Base-by-base conservation (phyloP, 768 basidiomycete species). In the Mycena alexandri region DNA sequence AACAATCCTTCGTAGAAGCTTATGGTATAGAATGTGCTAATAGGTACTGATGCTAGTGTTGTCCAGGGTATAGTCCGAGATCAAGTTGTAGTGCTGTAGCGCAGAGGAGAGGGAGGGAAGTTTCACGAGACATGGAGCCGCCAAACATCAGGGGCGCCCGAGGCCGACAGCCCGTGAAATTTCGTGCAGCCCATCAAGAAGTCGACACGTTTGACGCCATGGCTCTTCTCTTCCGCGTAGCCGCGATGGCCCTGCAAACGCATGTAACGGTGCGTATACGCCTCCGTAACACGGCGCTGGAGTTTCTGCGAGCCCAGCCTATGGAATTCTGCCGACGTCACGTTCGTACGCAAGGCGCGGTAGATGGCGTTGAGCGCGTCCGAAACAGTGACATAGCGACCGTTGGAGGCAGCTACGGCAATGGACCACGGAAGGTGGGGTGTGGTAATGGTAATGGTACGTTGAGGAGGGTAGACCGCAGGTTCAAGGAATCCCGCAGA, bases 121-220 rank as follows among this genome's bases (percentile, higher is more conserved):
- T 11, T 22, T 61, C 38, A 63, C n/a, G 47, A 47, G 17, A 63
- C 17, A 34, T 63, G 53, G 5, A 63, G 34, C 9, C 47, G 54
- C 63, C 63, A 63, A 21, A 63, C 54, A 36, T 56, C 54, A 21
- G 54, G 29, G 6, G 29, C 22, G 17, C 36, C 16, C 4, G 61
- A 34, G n/a, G 63, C 8, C 22, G 63, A 63, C 34, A 63, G 11
- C 7, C 63, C 63, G 10, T 24, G 54, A 36, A 63, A 63, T 11
- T 48, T 56, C 11, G 63, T 56, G 47, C 47, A 58, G 24, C 74
- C 76, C 44, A 74, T 71, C 54, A 83, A 70, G 64, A 82, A 83
- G 73, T 83, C 82, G 0, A 82, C 79, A 50, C 82, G 75, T 66
- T 79, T 81, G n/a, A 82, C 70, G 0, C 78, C 79, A 68, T 77